These are phyloP conservation scores for Lenwebbia sp. DNA, from an alignment of 345 rosid genomes.

Conservation along the genomic window DNA sequence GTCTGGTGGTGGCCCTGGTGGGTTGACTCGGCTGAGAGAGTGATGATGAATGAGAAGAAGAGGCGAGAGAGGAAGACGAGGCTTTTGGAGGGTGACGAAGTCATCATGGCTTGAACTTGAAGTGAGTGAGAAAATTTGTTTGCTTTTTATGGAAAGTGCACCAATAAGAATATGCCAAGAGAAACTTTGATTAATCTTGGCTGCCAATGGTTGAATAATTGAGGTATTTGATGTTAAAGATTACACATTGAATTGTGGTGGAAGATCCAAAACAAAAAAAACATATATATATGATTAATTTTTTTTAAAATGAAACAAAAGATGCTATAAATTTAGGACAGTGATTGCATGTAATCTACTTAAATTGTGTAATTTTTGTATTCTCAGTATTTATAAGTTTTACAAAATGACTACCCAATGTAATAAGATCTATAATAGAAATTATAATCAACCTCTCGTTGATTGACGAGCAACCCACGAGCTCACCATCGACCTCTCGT, in stretches of 20 bases:
- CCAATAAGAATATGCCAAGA: background rate
- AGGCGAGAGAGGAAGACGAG: background rate
- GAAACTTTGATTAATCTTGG: background rate
- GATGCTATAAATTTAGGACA: background rate
- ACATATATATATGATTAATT: background rate
- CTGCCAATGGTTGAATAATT: background rate
- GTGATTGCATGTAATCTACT: rapidly evolving
- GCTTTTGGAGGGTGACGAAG: background rate
- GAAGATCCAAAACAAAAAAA: background rate
- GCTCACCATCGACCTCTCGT: too few species aligned
- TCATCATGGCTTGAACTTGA: background rate
- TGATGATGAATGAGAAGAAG: background rate
- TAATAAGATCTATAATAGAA: too few species aligned
- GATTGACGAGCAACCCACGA: too few species aligned
- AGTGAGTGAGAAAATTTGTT: background rate
- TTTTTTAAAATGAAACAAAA: background rate
- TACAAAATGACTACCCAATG: background rate
- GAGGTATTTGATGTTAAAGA: background rate
- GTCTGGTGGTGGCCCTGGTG: conserved; percentile 17
- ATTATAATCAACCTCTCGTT: conserved; percentile 11
- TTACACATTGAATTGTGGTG: background rate
- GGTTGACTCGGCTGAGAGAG: background rate
- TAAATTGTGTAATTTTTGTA: background rate
- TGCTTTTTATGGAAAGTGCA: background rate
- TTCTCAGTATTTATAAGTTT: background rate